Evolutionary conservation across 2,329 filamentous ascomycete species (phyloP), one percentile per base, ranked within the genome.

Genomic region (Fusarium nygamai): DNA sequence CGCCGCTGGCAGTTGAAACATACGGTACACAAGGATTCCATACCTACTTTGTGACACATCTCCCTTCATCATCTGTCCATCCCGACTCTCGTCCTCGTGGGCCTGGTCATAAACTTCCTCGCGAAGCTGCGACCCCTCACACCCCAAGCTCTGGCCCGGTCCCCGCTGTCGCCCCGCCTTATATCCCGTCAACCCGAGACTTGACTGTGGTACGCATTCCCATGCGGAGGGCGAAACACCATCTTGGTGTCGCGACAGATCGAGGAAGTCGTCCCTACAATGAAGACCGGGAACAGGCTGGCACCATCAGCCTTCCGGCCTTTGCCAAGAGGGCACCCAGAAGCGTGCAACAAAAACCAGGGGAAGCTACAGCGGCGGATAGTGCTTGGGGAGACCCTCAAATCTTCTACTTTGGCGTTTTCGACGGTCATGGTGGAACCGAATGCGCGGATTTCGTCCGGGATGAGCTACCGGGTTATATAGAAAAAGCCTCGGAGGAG

Each of bases 381-480:
- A 93, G 92, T 73, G 90, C 93, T 4, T 93, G 90, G 72, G 96
- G 96, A 6, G 96, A 98, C 80, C 96, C 96, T 3, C 96, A 98
- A 81, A 92, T 98, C 39, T 99, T 99, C 83, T 99, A 98, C 83
- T 99, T 98, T 87, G 95, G 90, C 3, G 92, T 98, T 3, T 99
- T 98, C 79, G 96, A 99, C 82, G 96, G 96, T 6, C 96, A 99
- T 84, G 96, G 96, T 16, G 96, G 96, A 27, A 89, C 86, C 27
- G 93, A 98, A 81, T 98, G 96, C 82, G 95, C 94, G 68, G 91
- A 92, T 24, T 98, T 98, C 77, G 83, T 98, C 75, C 89, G 92
- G 66, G 94, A 98, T 69, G 90, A 93, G 79, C 85, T 99, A 69
- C 96, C 98, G 81, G 90, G 90, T 16, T 98, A 98, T 81, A 91